phyloP scores from a whole-genome alignment of 2,329 filamentous ascomycete species.

The Huntiella moniliformis region DNA sequence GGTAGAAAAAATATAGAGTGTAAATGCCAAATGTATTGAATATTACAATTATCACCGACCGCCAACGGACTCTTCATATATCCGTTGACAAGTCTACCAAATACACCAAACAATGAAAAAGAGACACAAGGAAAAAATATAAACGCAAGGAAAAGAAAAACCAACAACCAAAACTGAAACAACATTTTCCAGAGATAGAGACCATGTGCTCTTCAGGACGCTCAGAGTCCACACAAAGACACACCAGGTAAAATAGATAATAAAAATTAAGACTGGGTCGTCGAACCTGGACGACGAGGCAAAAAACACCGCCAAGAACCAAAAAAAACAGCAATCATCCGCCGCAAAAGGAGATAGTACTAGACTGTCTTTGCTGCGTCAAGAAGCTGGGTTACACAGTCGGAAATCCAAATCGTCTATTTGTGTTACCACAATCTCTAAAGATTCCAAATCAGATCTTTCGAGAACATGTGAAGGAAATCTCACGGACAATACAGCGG shows the following conservation, averaged over 20 bases:
- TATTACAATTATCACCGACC: slow-evolving; percentile 11
- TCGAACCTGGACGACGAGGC: neutral
- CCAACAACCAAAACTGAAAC: slow-evolving; percentile 7
- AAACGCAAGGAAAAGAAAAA: slow-evolving; percentile 8
- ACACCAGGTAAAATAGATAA: neutral
- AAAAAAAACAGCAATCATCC: neutral
- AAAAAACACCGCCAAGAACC: neutral
- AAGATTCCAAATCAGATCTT: no score
- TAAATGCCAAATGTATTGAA: slow-evolving; percentile 10
- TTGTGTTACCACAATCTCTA: no score
- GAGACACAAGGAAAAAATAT: neutral
- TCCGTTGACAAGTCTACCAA: neutral
- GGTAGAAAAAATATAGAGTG: neutral
- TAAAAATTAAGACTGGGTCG: neutral
- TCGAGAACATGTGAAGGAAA: no score
- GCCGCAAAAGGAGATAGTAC: neutral
- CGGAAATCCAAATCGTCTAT: no score
- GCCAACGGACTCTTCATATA: neutral
- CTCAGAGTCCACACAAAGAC: neutral
- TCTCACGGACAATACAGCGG: no score
- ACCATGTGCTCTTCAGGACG: neutral
- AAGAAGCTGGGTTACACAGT: no score
- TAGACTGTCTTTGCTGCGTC: no score
- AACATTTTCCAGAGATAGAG: slow-evolving; percentile 6
- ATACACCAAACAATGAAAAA: neutral